phyloP scores from a whole-genome alignment of 2,329 filamentous ascomycete genomes.

The Microdochium paspali region DNA sequence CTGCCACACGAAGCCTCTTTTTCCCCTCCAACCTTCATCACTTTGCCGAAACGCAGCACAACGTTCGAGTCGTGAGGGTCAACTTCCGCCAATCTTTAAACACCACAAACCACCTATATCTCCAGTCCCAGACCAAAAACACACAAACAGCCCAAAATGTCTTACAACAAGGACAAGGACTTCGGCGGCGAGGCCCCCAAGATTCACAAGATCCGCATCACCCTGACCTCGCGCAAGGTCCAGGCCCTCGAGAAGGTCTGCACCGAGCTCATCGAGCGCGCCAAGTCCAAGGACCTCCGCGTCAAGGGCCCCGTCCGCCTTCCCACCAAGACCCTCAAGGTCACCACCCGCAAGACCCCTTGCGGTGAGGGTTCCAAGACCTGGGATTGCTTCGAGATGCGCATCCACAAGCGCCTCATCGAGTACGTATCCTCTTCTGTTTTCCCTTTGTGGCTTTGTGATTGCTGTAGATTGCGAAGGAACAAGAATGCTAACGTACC shows the following conservation, averaged over 20 bases:
- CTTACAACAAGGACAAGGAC: constrained; percentile 96
- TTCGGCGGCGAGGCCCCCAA: constrained; percentile 78
- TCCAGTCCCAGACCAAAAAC: constrained; percentile 10
- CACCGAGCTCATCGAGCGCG: constrained; percentile 95
- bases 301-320: constrained; percentile 98
- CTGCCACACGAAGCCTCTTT: constrained; percentile 7
- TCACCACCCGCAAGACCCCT: constrained; percentile 98
- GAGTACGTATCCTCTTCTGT: constrained; percentile 50
- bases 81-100: constrained; percentile 4
- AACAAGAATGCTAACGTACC: constrained; percentile 10
- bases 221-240: constrained; percentile 91
- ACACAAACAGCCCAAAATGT: constrained; percentile 54
- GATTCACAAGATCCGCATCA: constrained; percentile 98
- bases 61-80: constrained; percentile 76
- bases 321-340: constrained; percentile 92
- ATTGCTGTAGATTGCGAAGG: background rate
- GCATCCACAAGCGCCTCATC: constrained; percentile 97
- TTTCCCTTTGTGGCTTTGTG: background rate
- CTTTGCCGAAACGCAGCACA: constrained; percentile 58
- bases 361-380: constrained; percentile 99
- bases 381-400: constrained; percentile 98
- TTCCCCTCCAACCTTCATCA: constrained; percentile 52
- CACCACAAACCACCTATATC: no score
- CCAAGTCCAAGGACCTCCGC: constrained; percentile 95
- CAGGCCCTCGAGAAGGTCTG: constrained; percentile 95